phyloP scores from a whole-genome alignment of 768 basidiomycete species.

The Russula earlei region DNA sequence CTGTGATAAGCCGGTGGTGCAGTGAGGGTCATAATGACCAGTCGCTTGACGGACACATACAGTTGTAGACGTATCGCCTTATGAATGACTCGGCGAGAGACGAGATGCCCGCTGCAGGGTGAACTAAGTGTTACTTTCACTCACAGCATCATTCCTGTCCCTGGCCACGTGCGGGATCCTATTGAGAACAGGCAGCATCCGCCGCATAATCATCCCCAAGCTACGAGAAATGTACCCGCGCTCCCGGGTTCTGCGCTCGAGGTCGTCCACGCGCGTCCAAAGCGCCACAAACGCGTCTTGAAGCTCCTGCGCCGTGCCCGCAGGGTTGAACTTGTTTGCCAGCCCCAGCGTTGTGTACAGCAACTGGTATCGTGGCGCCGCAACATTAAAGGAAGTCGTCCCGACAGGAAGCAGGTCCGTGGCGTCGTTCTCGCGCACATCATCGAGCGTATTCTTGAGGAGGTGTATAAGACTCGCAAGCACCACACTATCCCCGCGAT shows the following conservation, averaged over 20 bases:
- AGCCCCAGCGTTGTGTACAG: not conserved
- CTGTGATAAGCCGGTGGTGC: no score
- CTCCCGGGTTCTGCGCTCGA: not conserved
- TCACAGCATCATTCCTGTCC: not conserved
- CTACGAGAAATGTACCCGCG: slow-evolving; percentile 5
- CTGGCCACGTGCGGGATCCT: not conserved
- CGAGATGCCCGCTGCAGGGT: no score
- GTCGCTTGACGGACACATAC: no score
- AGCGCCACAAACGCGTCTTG: not conserved
- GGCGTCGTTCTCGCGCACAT: not conserved
- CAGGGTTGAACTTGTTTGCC: slow-evolving; percentile 9
- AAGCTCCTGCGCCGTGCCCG: not conserved
- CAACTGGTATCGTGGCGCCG: not conserved
- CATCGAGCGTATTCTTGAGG: not conserved
- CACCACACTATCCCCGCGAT: not conserved
- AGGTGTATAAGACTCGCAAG: slow-evolving; percentile 5
- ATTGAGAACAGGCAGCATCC: not conserved
- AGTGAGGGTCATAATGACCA: no score
- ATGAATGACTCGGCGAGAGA: no score
- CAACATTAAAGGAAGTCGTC: no score
- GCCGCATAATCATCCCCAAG: slow-evolving; percentile 7
- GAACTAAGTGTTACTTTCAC: not conserved
- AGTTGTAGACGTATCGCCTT: no score
- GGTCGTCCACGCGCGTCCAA: not conserved
- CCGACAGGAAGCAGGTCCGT: not conserved